A percentile compares a stretch with the other conserved stretches of the same genome.
Evolutionary conservation across 2,329 filamentous ascomycete genomes (phyloP).

Genomic region (Xylariaceae sp.): DNA sequence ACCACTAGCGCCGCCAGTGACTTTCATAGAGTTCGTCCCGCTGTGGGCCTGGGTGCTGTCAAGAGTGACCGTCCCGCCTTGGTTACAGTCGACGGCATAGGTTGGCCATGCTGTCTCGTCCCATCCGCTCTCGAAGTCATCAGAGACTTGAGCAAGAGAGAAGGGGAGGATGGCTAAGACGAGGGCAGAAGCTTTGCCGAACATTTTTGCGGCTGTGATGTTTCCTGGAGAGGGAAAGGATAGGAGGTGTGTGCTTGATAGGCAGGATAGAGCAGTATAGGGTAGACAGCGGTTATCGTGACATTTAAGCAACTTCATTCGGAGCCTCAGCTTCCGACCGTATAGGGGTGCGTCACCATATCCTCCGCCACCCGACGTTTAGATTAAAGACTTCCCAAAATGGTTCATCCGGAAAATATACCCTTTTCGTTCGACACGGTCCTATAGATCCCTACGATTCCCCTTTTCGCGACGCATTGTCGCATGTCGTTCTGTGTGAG

Average conservation of each 20-base stretch:
- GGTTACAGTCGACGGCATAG: conserved; percentile 55
- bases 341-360: conserved; percentile 11
- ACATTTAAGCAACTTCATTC: conserved; percentile 28
- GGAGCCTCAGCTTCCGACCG: conserved; percentile 20
- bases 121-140: conserved; percentile 54
- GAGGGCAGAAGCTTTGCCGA: conserved; percentile 39
- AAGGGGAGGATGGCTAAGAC: conserved; percentile 43
- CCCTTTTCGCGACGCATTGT: neutral
- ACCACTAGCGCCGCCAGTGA: conserved; percentile 44
- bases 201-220: conserved; percentile 32
- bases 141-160: conserved; percentile 47
- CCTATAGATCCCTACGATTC: neutral
- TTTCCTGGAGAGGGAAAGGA: neutral
- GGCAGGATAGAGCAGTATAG: neutral
- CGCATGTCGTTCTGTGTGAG: neutral
- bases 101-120: conserved; percentile 52
- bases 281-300: conserved; percentile 14
- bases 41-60: conserved; percentile 52
- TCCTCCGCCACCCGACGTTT: conserved; percentile 10
- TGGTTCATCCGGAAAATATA: conserved; percentile 11
- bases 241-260: neutral
- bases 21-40: conserved; percentile 49
- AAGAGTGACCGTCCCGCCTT: conserved; percentile 51
- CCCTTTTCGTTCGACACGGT: conserved; percentile 10
- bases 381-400: conserved; percentile 9